Base-by-base conservation (phyloP, 192 early-diverging fungal genomes). In the Rhizophagus clarus region DNA sequence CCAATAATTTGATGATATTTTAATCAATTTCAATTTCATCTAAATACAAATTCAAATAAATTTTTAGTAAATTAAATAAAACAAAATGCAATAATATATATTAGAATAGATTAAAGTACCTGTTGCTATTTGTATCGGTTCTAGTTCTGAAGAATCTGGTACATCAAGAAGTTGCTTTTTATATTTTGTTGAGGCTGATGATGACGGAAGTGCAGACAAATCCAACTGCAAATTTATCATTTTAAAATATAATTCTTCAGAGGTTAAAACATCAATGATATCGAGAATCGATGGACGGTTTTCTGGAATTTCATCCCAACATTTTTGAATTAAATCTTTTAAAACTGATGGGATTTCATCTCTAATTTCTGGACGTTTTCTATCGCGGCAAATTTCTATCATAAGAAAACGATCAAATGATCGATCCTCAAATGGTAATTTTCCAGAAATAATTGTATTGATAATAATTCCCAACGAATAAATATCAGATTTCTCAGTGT, bases 391-490 rank as follows among this genome's bases (percentile, higher is more conserved):
- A 40, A 70, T 70, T 37, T 70, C 29, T 40, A 17, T 70, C 5
- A 31, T 15, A 22, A 70, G 32, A 70, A 31, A 17, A 20, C 17
- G 20, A 70, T 70, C 29, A 40, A 11, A 70, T 31, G 34, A 22
- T 29, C 14, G 22, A 31, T 31, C 68, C 2, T 40, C 22, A 40
- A 70, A 40, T 37, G 32, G 68, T 70, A 14, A 14, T 7, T 29
- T 40, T 37, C 68, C 68, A 34, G 68, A 12, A 37, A 31, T 40
- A 10, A 70, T 31, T 40, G 20, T 9, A 22, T n/a, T 22, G 10
- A 70, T 70, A 34, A 70, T 20, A 14, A 70, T 31, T 4, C 68
- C 68, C 24, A 70, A 70, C 24, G 26, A 9, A 70, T 70, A 70
- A 29, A 70, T 70, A 9, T 70, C 68, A 20, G 68, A n/a, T 31